Conservation (phyloP, 495 filamentous ascomycete species). For the Aspergillus olivimuriae region DNA sequence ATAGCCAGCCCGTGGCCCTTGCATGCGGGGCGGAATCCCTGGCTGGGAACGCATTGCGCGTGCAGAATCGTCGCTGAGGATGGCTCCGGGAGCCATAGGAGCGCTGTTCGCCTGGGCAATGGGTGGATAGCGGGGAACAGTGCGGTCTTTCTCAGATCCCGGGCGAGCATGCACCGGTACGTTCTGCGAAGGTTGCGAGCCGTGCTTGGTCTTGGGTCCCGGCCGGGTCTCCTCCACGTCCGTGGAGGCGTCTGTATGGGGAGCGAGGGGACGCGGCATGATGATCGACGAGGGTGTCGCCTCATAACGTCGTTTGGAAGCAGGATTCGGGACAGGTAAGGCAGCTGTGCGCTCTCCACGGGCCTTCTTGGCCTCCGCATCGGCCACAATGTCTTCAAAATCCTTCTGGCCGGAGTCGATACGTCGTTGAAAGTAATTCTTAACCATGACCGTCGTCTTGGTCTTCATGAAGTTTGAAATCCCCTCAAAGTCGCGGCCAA, state of each 20-base stretch:
- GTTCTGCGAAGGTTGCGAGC: conserved; percentile 28
- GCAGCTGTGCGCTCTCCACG: conserved; percentile 66
- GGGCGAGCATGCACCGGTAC: conserved; percentile 26
- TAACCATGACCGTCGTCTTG: conserved; percentile 94
- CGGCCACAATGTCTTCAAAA: conserved; percentile 59
- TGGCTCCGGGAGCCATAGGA: conserved; percentile 21
- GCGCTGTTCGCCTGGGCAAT: conserved; percentile 40
- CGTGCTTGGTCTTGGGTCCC: conserved; percentile 36
- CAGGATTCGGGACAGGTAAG: conserved; percentile 54
- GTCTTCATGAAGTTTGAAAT: conserved; percentile 86
- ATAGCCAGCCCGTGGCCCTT: conserved; percentile 38
- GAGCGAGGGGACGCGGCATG: conserved; percentile 54
- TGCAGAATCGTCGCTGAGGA: conserved; percentile 27
- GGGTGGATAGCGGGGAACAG: conserved; percentile 31
- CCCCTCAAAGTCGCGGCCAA: conserved; percentile 79
- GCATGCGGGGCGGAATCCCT: conserved; percentile 20
- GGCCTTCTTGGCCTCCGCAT: conserved; percentile 62
- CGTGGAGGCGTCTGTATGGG: conserved; percentile 44
- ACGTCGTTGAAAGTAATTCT: conserved; percentile 81
- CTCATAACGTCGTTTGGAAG: conserved; percentile 54
- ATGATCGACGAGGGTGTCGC: conserved; percentile 50
- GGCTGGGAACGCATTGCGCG: conserved; percentile 25
- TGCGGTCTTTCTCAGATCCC: conserved; percentile 31
- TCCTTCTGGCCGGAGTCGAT: conserved; percentile 64
- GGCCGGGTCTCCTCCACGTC: conserved; percentile 49